Percentiles rank a stretch among this genome's conserved stretches.
Conservation (phyloP, 2,329 filamentous ascomycete species). For the Metarhizium album region DNA sequence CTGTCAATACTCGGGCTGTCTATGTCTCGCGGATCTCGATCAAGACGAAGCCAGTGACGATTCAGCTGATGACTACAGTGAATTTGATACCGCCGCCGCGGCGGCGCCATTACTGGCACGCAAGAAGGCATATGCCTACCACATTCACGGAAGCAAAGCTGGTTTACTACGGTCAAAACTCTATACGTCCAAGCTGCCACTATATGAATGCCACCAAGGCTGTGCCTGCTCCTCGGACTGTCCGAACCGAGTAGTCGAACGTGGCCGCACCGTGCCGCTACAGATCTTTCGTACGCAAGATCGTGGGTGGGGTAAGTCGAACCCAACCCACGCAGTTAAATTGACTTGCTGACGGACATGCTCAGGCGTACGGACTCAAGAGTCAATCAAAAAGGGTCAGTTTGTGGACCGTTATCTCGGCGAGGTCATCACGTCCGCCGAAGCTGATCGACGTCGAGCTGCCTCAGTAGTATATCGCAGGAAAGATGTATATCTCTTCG, state of each 20-base stretch:
- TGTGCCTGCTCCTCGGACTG: constrained; percentile 57
- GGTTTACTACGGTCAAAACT: constrained; percentile 42
- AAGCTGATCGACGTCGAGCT: constrained; percentile 55
- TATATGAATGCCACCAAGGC: constrained; percentile 70
- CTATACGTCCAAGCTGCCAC: constrained; percentile 45
- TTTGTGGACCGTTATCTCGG: constrained; percentile 75
- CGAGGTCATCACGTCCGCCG: constrained; percentile 51
- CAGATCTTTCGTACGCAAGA: constrained; percentile 66
- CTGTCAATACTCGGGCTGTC: constrained; percentile 58
- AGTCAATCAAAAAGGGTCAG: constrained; percentile 57
- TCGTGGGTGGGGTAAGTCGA: constrained; percentile 60
- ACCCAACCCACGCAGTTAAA: background rate
- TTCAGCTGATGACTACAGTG: constrained; percentile 27
- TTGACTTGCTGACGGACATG: background rate
- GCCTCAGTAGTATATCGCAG: constrained; percentile 41
- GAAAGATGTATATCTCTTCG: constrained; percentile 74
- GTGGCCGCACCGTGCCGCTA: constrained; percentile 58
- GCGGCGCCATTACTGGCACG: constrained; percentile 16
- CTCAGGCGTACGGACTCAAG: constrained; percentile 51
- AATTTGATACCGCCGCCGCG: constrained; percentile 7
- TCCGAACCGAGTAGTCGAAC: constrained; percentile 66
- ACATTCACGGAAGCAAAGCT: constrained; percentile 38
- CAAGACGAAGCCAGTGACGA: constrained; percentile 7
- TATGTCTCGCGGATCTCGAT: constrained; percentile 56
- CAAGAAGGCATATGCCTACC: constrained; percentile 50